phyloP scores from a whole-genome alignment of 345 rosid species.

The Viola odorata region DNA sequence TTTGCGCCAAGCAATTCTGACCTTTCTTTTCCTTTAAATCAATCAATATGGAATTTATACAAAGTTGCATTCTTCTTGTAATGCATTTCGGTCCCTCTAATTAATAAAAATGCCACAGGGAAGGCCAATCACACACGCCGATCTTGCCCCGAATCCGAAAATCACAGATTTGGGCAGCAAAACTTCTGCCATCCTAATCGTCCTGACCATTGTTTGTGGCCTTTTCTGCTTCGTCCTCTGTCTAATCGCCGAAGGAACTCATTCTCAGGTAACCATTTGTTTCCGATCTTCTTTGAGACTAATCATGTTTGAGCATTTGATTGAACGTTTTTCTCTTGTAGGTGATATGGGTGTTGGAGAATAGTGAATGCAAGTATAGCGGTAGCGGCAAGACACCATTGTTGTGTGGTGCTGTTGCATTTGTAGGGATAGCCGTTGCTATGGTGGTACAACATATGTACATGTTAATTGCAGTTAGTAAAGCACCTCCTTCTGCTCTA shows the following conservation, averaged over 20 bases:
- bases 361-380: constrained; percentile 53
- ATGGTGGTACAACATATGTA: constrained; percentile 66
- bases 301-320: not conserved
- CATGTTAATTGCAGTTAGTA: constrained; percentile 58
- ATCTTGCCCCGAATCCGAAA: constrained; percentile 53
- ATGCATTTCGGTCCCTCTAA: constrained; percentile 1
- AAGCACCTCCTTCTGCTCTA: constrained; percentile 48
- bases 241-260: constrained; percentile 82
- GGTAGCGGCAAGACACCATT: constrained; percentile 71
- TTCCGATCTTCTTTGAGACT: not conserved
- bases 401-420: constrained; percentile 52
- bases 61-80: constrained; percentile 6
- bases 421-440: constrained; percentile 53
- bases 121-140: constrained; percentile 75
- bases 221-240: constrained; percentile 73
- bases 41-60: not conserved
- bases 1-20: constrained; percentile 75
- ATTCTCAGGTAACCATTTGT: constrained; percentile 53
- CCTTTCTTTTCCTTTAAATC: constrained; percentile 19
- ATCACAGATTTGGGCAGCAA: constrained; percentile 66
- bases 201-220: constrained; percentile 62
- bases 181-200: constrained; percentile 41
- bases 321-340: constrained; percentile 13
- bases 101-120: constrained; percentile 32
- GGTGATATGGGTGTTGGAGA: constrained; percentile 44